These are phyloP conservation scores for Mucor circinelloides DNA, from an alignment of 371 early-diverging fungal genomes.

Conservation along the genomic window DNA sequence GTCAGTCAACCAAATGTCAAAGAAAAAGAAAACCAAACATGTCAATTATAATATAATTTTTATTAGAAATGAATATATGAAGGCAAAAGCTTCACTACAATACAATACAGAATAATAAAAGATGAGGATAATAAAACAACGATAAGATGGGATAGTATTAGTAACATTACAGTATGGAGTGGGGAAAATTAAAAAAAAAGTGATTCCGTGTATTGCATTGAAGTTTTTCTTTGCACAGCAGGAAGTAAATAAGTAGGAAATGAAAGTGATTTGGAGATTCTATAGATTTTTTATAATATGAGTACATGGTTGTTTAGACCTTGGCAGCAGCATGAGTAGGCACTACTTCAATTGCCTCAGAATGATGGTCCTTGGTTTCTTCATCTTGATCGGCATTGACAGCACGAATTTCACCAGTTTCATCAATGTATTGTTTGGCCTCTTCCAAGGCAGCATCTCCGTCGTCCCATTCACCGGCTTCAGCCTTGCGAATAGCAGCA, in stretches of 20 bases:
- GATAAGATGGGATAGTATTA: neutral
- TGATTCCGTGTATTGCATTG: slow-evolving; percentile 2
- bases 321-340: neutral
- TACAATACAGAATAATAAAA: neutral
- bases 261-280: neutral
- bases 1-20: no score
- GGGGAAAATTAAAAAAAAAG: slow-evolving; percentile 13
- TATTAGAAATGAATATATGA: neutral
- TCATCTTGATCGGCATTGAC: slow-evolving; percentile 4
- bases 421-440: slow-evolving; percentile 25
- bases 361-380: neutral
- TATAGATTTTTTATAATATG: slow-evolving; percentile 4
- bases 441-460: slow-evolving; percentile 35
- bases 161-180: slow-evolving; percentile 16
- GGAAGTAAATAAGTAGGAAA: neutral
- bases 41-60: no score
- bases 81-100: neutral
- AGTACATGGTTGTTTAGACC: neutral
- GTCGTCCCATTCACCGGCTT: slow-evolving; percentile 32
- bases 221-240: neutral
- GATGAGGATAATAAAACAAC: neutral
- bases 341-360: slow-evolving; percentile 8
- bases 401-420: slow-evolving; percentile 28
- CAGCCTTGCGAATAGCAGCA: slow-evolving; percentile 35
- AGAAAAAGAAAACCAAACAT: no score